These are phyloP conservation scores for Populus simonii DNA, from an alignment of 345 rosid species.

Conservation along the genomic window DNA sequence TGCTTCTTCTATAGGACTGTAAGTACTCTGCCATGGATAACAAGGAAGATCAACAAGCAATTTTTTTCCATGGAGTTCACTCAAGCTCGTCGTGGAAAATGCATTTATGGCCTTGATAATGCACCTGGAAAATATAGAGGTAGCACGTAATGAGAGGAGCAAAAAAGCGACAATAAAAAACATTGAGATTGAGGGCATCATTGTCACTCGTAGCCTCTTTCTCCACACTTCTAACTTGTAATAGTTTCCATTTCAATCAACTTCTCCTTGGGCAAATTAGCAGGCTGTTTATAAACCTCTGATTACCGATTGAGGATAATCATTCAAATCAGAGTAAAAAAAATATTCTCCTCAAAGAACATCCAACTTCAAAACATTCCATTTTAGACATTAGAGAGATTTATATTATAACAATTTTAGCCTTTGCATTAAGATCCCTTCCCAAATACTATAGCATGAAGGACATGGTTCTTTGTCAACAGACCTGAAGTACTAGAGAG, in stretches of 20 bases:
- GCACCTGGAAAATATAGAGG: too few relatives aligned
- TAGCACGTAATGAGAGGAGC: background rate
- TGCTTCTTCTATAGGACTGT: constrained; percentile 12
- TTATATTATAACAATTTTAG: background rate
- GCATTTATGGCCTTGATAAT: too few relatives aligned
- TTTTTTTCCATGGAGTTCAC: too few relatives aligned
- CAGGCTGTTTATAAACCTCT: background rate
- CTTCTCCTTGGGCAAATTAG: constrained; percentile 14
- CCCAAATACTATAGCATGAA: background rate
- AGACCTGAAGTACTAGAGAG: background rate
- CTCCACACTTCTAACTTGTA: constrained; percentile 2
- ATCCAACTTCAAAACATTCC: background rate
- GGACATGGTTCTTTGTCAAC: background rate
- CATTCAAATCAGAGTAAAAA: background rate
- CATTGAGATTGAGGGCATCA: background rate
- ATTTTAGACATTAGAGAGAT: background rate
- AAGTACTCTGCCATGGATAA: constrained; percentile 6
- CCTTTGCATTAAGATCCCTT: background rate
- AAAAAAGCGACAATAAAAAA: background rate
- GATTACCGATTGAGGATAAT: background rate
- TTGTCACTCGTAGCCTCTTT: background rate
- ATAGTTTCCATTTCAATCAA: constrained; percentile 17
- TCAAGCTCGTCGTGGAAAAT: too few relatives aligned
- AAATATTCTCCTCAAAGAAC: background rate
- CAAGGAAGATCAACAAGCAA: background rate